Evolutionary conservation across 768 basidiomycete genomes (phyloP).

Genomic region (Rhodotorula sphaerocarpa): DNA sequence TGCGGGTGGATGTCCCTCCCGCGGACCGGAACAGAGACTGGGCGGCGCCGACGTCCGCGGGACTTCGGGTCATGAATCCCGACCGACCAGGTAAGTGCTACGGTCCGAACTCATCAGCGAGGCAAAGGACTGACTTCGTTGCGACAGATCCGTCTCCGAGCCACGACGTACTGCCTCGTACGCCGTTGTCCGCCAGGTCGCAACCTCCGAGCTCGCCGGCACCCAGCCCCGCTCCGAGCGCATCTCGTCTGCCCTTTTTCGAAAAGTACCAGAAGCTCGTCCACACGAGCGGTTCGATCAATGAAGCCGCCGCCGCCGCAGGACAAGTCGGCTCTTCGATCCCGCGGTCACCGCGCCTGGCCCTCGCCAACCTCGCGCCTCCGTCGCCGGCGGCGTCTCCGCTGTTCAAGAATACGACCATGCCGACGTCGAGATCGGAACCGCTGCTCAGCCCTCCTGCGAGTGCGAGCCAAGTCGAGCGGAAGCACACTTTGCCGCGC

Average conservation of each 20-base stretch:
- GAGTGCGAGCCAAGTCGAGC: not conserved
- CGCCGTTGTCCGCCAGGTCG: not conserved
- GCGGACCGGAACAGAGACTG: not conserved
- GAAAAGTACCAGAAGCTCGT: slow-evolving; percentile 26
- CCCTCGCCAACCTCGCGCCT: not conserved
- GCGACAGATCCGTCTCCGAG: not conserved
- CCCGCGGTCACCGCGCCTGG: not conserved
- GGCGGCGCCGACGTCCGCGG: not conserved
- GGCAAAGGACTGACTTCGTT: not conserved
- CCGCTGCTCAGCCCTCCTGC: not conserved
- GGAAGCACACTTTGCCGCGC: not conserved
- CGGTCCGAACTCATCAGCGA: slow-evolving; percentile 6
- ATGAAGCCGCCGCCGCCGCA: slow-evolving; percentile 4
- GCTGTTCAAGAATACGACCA: no score
- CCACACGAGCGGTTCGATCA: not conserved
- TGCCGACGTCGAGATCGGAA: not conserved
- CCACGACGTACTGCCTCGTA: not conserved
- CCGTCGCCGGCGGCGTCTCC: not conserved
- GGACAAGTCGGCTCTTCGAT: not conserved
- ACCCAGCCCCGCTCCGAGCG: not conserved
- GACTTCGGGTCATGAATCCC: not conserved
- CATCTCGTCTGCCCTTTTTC: slow-evolving; percentile 28
- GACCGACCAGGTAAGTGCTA: not conserved
- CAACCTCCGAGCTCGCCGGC: slow-evolving; percentile 7
- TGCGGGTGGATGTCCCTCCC: slow-evolving; percentile 10